Base-by-base conservation (phyloP, 495 filamentous ascomycete genomes). In the Penicillium goetzii region DNA sequence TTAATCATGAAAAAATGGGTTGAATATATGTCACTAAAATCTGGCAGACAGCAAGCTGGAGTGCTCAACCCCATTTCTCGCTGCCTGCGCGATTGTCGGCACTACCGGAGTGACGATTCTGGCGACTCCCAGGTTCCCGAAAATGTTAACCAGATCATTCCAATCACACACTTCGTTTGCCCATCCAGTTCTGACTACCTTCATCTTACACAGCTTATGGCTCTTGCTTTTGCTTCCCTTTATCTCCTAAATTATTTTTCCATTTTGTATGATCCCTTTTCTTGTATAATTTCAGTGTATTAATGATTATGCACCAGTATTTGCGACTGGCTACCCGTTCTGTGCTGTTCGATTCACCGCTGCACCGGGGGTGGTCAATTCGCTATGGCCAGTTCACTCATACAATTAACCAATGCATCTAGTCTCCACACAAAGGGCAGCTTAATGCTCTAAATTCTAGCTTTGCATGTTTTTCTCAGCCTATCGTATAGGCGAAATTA, bases 21-120 rank as follows among this genome's bases (percentile, higher is more conserved):
- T 14, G 5, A 50, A 50, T 50, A 19, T 17, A 12, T 50, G 21
- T 17, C 25, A 50, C 45, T 50, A 50, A 50, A 50, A 23, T 50
- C 45, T 4, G 14, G 45, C 8, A 50, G 21, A 12, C 21, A 50
- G 57, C 56, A 23, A 38, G 28, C 30, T 70, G 62, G 68, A 50
- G 41, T 32, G 25, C 15, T 61, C 15, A 70, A 67, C 67, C 45
- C 62, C 62, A 11, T 32, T 36, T 57, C 36, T 56, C 47, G 61
- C 68, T 23, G 34, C 47, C 33, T 65, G 32, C 30, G 51, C 38
- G 21, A 62, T 52, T 47, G 43, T 65, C n/a, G 66, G 59, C 49
- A 23, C 52, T 15, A 53, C 38, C 41, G 59, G 66, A 25, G 58
- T 56, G 28, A 32, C 36, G 25, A 25, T 67, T 45, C 3, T 67